Conservation (phyloP, 2,329 filamentous ascomycete species). For the Ophiognomonia clavigignenti-juglandacearum region DNA sequence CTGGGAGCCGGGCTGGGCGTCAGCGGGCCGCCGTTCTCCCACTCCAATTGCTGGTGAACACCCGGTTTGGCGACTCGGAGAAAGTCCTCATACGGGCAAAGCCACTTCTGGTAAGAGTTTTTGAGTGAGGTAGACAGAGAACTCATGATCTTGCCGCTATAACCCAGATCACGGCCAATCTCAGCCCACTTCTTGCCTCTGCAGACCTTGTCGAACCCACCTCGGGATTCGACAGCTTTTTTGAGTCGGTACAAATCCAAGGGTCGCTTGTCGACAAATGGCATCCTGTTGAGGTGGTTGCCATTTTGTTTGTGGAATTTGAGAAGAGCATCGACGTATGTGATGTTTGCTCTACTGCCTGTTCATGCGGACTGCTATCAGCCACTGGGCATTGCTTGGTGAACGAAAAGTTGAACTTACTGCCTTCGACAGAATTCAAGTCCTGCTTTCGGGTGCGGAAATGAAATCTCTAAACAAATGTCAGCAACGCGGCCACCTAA, state of each 20-base stretch:
- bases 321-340: conserved; percentile 88
- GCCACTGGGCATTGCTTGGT: conserved; percentile 29
- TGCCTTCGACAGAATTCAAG: conserved; percentile 96
- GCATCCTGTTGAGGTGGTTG: conserved; percentile 86
- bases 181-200: conserved; percentile 99
- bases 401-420: conserved; percentile 48
- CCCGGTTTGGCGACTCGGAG: conserved; percentile 85
- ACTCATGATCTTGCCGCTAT: conserved; percentile 99
- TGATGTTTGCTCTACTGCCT: conserved; percentile 93
- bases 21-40: conserved; percentile 86
- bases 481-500: conserved; percentile 1
- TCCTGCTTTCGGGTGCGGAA: conserved; percentile 95
- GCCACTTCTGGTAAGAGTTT: conserved; percentile 96
- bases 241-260: conserved; percentile 94
- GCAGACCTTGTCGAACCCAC: conserved; percentile 94
- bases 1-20: conserved; percentile 68
- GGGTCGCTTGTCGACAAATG: conserved; percentile 95
- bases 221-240: conserved; percentile 90
- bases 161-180: conserved; percentile 91
- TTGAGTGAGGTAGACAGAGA: conserved; percentile 96
- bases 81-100: conserved; percentile 95
- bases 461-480: conserved; percentile 71
- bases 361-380: conserved; percentile 16
- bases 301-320: conserved; percentile 98
- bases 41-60: conserved; percentile 92